Evolutionary conservation across 108 stramenopile genomes (phyloP), one percentile per base, ranked within the genome.

Genomic region (Thalassiosira profunda): DNA sequence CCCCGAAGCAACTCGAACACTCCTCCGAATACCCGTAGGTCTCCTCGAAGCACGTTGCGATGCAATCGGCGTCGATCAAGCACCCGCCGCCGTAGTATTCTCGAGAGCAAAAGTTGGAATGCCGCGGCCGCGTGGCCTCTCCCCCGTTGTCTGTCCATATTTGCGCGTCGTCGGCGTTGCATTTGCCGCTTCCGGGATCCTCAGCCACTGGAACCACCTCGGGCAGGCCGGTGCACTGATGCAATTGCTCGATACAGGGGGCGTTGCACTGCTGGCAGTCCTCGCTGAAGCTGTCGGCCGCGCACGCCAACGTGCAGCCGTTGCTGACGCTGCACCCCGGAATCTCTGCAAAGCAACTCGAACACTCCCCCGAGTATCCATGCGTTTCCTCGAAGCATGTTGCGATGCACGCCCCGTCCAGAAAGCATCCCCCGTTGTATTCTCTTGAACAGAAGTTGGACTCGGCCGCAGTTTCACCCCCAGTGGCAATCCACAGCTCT

Each of bases 181-280:
- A 75, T 24, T 10, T 38, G 23, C 56, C 63, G 0, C 17, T 42
- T 30, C 38, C 38, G 24, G 21, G 51, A 24, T 48, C n/a, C 17
- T 45, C 33, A 5, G 24, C 49, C 25, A 14, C 49, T 31, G 30
- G 30, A 25, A 54, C 70, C 3, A 40, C 63, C 28, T 24, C 61
- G 5, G 72, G 55, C 1, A 83, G 45, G n/a, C 82, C 82, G 2
- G 72, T 53, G 53, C 82, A 83, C 9, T 25, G n/a, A 30, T 47
- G 10, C 9, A 79, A 53, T 33, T 74, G 55, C 18, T 11, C 66
- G n/a, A 43, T 24, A 52, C 82, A 83, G 4, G 76, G 77, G 23
- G 18, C 31, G 15, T 61, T 74, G 41, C 82, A 83, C 28, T 53
- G 18, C 52, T 44, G n/a, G 45, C 81, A 82, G 24, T 59, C 76